Base-by-base conservation (phyloP, 2,329 filamentous ascomycete species). In the Trichoderma breve region DNA sequence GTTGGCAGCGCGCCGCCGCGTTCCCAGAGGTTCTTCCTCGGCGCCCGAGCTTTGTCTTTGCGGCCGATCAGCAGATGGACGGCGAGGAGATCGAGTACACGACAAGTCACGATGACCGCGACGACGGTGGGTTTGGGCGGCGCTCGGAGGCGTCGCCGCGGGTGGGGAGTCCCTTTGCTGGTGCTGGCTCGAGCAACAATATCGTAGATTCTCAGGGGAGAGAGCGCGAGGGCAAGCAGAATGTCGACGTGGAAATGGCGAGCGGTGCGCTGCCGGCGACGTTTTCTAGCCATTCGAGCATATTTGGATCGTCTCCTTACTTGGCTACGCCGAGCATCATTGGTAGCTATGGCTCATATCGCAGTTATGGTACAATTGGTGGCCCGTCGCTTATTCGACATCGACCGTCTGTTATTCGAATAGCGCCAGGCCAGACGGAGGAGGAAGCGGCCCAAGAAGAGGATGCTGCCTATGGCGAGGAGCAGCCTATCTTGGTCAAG, bases 21-120 rank as follows among this genome's bases (percentile, higher is more conserved):
- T 98, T 98, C 81, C 88, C 90, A 74, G 95, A 98, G 80, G 93
- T 97, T 76, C 91, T 96, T 39, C 93, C 94, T 6, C 91, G 93
- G 70, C 89, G 91, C 18, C 90, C 91, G 15, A 91, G 93, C 39
- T 94, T 97, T 79, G 85, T 93, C 68, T 87, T 90, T 74, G 86
- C 87, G 2, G 85, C 88, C 55, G 88, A 90, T 57, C 86, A 88
- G 73, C 51, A 73, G 28, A 28, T 32, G n/a, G 4, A 21, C 28
- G 66, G 75, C 57, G 78, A 81, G 15, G 75, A 76, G n/a, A 79
- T 83, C 55, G 80, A 83, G 43, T 84, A 86, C 71, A 80, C 79
- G 66, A 80, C 83, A 47, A 81, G 78, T 73, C 81, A 84, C 51
- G 76, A 85, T 51, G 84, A 85, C 61, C 74, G 77, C 9, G 80